phyloP scores from a whole-genome alignment of 1,284 basidiomycete species.

The Puccinia novopanici region DNA sequence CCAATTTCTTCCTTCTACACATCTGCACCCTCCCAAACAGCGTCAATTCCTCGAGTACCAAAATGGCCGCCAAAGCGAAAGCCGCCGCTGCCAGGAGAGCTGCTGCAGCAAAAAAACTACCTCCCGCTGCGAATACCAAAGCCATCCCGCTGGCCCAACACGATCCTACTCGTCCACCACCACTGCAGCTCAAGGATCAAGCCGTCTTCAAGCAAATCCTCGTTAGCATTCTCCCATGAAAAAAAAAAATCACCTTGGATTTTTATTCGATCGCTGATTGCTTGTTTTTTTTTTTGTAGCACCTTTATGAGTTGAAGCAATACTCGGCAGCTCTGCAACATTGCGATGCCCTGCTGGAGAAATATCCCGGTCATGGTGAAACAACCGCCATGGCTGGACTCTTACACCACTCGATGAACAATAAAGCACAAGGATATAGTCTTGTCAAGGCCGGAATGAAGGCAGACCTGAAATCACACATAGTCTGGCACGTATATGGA shows the following conservation, averaged over 20 bases:
- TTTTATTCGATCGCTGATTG: not conserved
- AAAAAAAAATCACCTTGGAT: not conserved
- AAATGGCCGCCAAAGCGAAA: conserved; percentile 44
- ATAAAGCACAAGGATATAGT: conserved; percentile 77
- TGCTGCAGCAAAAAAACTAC: conserved; percentile 30
- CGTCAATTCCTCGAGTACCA: not conserved
- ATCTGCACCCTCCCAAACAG: not conserved
- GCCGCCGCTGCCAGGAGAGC: conserved; percentile 40
- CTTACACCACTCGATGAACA: conserved; percentile 74
- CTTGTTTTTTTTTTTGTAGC: conserved; percentile 3
- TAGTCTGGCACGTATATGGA: conserved; percentile 97
- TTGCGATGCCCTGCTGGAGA: conserved; percentile 91
- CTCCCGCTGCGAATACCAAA: conserved; percentile 13
- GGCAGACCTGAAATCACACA: conserved; percentile 86
- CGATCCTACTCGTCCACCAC: conserved; percentile 39
- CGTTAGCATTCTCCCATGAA: not conserved
- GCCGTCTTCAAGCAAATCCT: conserved; percentile 31
- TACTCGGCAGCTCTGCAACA: conserved; percentile 88
- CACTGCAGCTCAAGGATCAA: conserved; percentile 5
- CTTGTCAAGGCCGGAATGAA: conserved; percentile 85
- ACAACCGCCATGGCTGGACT: conserved; percentile 93
- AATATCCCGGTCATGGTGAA: conserved; percentile 96
- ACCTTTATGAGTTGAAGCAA: conserved; percentile 79
- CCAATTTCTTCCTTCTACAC: too few species aligned
- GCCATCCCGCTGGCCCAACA: conserved; percentile 22